A percentile compares a stretch with the other conserved stretches of the same genome.
Evolutionary conservation across 441 rosid species (phyloP).

Genomic region (Geranium incanum): DNA sequence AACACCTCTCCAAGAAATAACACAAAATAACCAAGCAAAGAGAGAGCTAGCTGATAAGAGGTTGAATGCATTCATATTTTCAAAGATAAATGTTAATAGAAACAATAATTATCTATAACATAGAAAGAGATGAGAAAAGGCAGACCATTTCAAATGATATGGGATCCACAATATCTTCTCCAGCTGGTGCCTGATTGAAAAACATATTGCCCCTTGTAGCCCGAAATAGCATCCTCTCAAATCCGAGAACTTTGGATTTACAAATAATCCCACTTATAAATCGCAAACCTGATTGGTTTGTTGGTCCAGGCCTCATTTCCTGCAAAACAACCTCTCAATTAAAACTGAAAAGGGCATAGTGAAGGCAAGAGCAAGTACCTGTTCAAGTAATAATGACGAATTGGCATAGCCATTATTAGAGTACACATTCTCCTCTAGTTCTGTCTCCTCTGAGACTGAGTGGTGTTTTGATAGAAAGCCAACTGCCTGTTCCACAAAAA

Average conservation of each 20-base stretch:
- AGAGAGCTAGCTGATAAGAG: background rate
- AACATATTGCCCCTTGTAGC: constrained; percentile 93
- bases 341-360: constrained; percentile 14
- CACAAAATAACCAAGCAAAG: background rate
- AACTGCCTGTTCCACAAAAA: constrained; percentile 40
- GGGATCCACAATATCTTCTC: constrained; percentile 78
- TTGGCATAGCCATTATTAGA: constrained; percentile 47
- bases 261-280: constrained; percentile 85
- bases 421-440: constrained; percentile 63
- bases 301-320: constrained; percentile 59
- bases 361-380: constrained; percentile 40
- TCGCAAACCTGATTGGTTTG: constrained; percentile 74
- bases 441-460: constrained; percentile 58
- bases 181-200: constrained; percentile 54
- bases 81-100: constrained; percentile 4
- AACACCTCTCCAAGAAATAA: background rate
- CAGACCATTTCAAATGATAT: constrained; percentile 73
- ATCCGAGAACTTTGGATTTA: constrained; percentile 71
- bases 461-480: constrained; percentile 69
- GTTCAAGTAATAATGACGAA: constrained; percentile 65
- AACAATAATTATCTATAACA: constrained; percentile 7
- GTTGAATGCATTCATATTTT: constrained; percentile 6
- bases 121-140: constrained; percentile 14
- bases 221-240: constrained; percentile 87
- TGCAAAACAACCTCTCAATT: constrained; percentile 30